Conservation (phyloP, 495 filamentous ascomycete genomes). For the Neurospora tetraspora region DNA sequence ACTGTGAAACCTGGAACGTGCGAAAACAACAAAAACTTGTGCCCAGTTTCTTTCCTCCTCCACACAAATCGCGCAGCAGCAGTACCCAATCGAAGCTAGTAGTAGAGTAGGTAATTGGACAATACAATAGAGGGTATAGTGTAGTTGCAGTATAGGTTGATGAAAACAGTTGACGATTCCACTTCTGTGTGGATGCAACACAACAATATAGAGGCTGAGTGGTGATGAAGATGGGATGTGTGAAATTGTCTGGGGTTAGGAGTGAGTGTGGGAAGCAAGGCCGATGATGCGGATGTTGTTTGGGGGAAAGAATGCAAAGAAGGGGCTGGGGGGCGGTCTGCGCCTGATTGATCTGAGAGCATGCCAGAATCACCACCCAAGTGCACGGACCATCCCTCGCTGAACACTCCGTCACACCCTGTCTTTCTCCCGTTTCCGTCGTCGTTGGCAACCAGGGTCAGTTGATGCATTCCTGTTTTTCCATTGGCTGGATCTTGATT, state of each 20-base stretch:
- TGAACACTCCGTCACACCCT: neutral
- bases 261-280: neutral
- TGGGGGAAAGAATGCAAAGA: neutral
- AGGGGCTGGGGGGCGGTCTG: conserved; percentile 9
- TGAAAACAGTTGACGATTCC: neutral
- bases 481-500: neutral
- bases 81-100: neutral
- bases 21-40: neutral
- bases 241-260: neutral
- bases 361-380: neutral
- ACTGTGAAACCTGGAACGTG: neutral
- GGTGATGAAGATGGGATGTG: neutral
- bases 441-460: neutral
- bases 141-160: neutral
- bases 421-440: neutral
- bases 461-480: neutral
- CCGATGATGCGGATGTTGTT: conserved; percentile 3
- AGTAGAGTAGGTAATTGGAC: neutral
- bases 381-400: neutral
- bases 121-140: neutral
- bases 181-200: neutral
- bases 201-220: neutral
- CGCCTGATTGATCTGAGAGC: neutral
- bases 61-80: neutral
- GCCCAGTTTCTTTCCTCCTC: neutral